Evolutionary conservation across 257 asterid genomes (phyloP), one percentile per base, ranked within the genome.

Genomic region (Apocynum venetum): DNA sequence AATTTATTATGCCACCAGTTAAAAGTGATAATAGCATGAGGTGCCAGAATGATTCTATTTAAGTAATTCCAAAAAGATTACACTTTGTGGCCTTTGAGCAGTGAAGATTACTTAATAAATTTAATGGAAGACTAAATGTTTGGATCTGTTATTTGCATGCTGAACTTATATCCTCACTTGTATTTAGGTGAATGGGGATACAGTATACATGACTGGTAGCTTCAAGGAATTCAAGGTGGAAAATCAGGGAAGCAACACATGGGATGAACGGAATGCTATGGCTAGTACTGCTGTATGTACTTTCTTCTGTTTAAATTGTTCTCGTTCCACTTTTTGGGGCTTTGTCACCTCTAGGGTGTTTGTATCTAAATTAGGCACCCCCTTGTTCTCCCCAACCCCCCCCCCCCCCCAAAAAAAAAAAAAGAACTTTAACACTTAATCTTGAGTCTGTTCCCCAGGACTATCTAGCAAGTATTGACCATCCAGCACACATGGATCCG

Each of bases 201-300:
- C 97, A 19, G 77, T 87, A 55, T 95, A 82, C 82, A 92, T 91
- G 96, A 93, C 93, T 43, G 87, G 97, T 53, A 89, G 82, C 85
- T 96, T 96, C 83, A 90, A 90, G 90, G 91, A 89, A 79, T 96
- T 96, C 88, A 93, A 91, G 88, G 85, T 90, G 84, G 96, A 93
- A 35, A 89, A 85, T 79, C 82, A 83, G 75, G 80, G 88, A 81
- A 82, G 78, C 80, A 82, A 85, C 88, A 76, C 91, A 41, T 93
- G 99, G 99, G 91, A 91, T 86, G 92, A 89, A 77, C 97, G 88
- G 74, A 88, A 83, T 78, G 93, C 85, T 74, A 63, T 88, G 92
- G 85, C 92, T 70, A 90, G 78, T 88, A 90, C 98, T 71, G 97
- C 97, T 77, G 97, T 91, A 90, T 73, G 98, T 85, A 76, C 70